Evolutionary conservation across 176 grass and related monocot genomes (phyloP).

Genomic region (Neostapfia colusana): DNA sequence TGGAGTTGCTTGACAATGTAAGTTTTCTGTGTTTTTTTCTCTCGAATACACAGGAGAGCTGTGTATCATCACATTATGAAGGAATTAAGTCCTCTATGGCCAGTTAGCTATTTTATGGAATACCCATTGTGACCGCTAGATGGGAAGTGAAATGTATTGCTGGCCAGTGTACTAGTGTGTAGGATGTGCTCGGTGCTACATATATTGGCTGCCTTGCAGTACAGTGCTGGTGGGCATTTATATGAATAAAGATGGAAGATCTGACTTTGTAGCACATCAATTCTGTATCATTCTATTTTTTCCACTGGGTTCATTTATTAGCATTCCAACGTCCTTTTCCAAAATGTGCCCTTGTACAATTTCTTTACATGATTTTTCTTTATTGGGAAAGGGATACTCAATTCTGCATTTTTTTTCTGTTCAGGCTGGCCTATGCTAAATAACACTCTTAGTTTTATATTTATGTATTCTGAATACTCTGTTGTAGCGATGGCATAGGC

Average conservation of each 20-base stretch:
- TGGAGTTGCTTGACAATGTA: slow-evolving; percentile 98
- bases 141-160: neutral
- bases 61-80: too few species aligned
- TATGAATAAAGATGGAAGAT: neutral
- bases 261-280: neutral
- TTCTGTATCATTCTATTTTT: neutral
- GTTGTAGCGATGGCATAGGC: neutral
- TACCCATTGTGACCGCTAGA: neutral
- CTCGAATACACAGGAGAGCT: too few species aligned
- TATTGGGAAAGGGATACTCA: neutral
- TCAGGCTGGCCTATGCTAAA: neutral
- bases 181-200: neutral
- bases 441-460: neutral
- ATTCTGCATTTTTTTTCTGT: neutral
- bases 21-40: slow-evolving; percentile 2
- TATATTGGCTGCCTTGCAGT: neutral
- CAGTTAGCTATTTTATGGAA: neutral
- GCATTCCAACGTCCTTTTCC: neutral
- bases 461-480: neutral
- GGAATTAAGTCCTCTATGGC: slow-evolving; percentile 35
- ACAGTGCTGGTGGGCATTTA: neutral
- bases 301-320: neutral
- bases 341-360: neutral
- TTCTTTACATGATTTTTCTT: neutral
- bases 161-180: neutral